These are phyloP conservation scores for Paecilomyces niveus DNA, from an alignment of 2,329 filamentous ascomycete species.

Conservation along the genomic window DNA sequence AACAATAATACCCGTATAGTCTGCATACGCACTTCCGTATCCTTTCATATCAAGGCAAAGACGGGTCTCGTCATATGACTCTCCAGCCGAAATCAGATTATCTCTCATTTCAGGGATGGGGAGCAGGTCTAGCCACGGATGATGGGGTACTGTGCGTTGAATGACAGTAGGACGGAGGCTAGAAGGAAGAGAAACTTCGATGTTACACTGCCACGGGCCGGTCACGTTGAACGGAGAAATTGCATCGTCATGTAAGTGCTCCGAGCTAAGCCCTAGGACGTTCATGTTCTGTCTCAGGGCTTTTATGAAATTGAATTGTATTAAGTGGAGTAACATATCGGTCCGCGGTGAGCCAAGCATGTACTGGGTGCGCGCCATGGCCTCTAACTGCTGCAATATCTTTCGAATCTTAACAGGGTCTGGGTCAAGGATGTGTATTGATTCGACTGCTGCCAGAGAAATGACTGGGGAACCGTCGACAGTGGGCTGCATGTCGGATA, in stretches of 20 bases:
- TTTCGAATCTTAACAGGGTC: too few species aligned
- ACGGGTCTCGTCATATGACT: slow-evolving; percentile 8
- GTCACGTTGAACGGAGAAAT: slow-evolving; percentile 11
- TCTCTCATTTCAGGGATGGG: slow-evolving; percentile 15
- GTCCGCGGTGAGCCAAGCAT: slow-evolving; percentile 8
- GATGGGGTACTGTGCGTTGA: slow-evolving; percentile 13
- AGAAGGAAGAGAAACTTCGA: slow-evolving; percentile 3
- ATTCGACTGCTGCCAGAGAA: too few species aligned
- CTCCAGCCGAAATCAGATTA: slow-evolving; percentile 10
- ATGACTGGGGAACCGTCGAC: too few species aligned
- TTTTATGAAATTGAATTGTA: slow-evolving; percentile 11
- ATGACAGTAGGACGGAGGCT: slow-evolving; percentile 13
- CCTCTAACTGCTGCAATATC: too few species aligned
- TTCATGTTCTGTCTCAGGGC: slow-evolving; percentile 11
- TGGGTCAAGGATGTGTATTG: too few species aligned
- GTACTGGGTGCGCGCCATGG: not conserved
- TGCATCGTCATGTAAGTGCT: slow-evolving; percentile 11
- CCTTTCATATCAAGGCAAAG: slow-evolving; percentile 13
- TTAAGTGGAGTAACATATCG: slow-evolving; percentile 11
- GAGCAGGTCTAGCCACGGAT: slow-evolving; percentile 19
- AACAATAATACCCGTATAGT: slow-evolving; percentile 13
- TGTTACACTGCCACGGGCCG: not conserved
- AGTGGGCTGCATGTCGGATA: too few species aligned
- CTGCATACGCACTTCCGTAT: not conserved
- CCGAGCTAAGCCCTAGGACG: slow-evolving; percentile 7